Conservation (phyloP, 306 rosid species). For the Pyrus betulifolia region DNA sequence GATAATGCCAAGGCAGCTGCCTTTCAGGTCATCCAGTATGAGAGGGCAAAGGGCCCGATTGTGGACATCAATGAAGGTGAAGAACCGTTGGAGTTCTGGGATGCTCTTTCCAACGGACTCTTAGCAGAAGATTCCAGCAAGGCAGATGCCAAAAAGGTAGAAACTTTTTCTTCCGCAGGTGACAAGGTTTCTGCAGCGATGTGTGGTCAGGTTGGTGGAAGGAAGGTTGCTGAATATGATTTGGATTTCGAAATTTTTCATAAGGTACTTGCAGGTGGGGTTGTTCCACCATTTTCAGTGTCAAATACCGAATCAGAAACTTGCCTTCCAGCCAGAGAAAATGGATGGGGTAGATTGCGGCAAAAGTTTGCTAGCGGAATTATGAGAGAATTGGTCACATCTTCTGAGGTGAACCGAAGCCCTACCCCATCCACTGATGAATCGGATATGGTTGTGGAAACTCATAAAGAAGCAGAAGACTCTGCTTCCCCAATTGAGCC, state of each 20-base stretch:
- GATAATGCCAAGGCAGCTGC: slow-evolving; percentile 62
- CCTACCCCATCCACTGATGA: slow-evolving; percentile 22
- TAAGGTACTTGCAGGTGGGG: slow-evolving; percentile 87
- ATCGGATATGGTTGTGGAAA: slow-evolving; percentile 18
- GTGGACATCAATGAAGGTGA: slow-evolving; percentile 47
- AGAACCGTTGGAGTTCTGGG: slow-evolving; percentile 78
- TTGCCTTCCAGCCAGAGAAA: slow-evolving; percentile 73
- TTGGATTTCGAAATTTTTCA: slow-evolving; percentile 69
- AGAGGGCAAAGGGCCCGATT: slow-evolving; percentile 55
- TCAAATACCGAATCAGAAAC: slow-evolving; percentile 69
- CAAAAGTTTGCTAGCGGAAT: slow-evolving; percentile 45
- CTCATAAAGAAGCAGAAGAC: slow-evolving; percentile 21
- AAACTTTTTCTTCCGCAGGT: slow-evolving; percentile 11
- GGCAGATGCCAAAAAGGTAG: slow-evolving; percentile 22
- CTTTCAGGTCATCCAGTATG: slow-evolving; percentile 69
- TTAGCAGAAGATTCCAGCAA: slow-evolving; percentile 27
- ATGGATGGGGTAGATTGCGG: slow-evolving; percentile 68
- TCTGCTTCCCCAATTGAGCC: slow-evolving; percentile 30
- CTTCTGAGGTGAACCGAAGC: slow-evolving; percentile 38
- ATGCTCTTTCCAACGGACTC: slow-evolving; percentile 43
- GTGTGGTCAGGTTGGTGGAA: slow-evolving; percentile 17
- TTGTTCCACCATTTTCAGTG: slow-evolving; percentile 69
- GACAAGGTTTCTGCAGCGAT: slow-evolving; percentile 21
- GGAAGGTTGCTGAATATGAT: slow-evolving; percentile 64
- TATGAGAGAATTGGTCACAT: slow-evolving; percentile 51